These are phyloP conservation scores for Phialophora macrospora DNA, from an alignment of 2,329 filamentous ascomycete genomes.

Conservation along the genomic window DNA sequence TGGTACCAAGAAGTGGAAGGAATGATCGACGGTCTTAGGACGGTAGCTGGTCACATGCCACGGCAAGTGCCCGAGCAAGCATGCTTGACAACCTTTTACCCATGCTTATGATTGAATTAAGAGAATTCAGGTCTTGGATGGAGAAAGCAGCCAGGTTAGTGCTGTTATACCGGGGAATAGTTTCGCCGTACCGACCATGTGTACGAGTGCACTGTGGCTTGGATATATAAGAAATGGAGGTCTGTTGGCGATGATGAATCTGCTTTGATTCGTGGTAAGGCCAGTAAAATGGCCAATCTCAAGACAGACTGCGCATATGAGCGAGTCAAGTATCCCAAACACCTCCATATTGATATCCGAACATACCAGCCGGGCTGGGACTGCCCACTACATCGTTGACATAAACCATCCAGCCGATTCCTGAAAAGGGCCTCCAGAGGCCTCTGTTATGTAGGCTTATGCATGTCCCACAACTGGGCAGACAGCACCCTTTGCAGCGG, in stretches of 20 bases:
- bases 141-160: not conserved
- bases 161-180: not conserved
- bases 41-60: slow-evolving; percentile 10
- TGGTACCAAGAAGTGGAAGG: slow-evolving; percentile 8
- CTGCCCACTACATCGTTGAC: not conserved
- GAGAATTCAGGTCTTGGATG: not conserved
- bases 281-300: not conserved
- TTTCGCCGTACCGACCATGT: not conserved
- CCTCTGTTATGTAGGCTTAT: not conserved
- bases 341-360: not conserved
- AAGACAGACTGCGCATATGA: not conserved
- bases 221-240: not conserved
- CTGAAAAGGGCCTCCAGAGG: not conserved
- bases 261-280: not conserved
- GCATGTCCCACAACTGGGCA: slow-evolving; percentile 35
- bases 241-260: not conserved
- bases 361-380: not conserved
- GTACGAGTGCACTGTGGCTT: not conserved
- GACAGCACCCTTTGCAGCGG: slow-evolving; percentile 31
- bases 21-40: slow-evolving; percentile 1
- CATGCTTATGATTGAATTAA: not conserved
- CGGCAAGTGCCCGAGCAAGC: slow-evolving; percentile 4
- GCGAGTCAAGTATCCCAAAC: not conserved
- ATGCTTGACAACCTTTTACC: not conserved
- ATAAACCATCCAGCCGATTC: not conserved